phyloP scores from a whole-genome alignment of 2,329 filamentous ascomycete genomes.

The Zasmidium cellare region DNA sequence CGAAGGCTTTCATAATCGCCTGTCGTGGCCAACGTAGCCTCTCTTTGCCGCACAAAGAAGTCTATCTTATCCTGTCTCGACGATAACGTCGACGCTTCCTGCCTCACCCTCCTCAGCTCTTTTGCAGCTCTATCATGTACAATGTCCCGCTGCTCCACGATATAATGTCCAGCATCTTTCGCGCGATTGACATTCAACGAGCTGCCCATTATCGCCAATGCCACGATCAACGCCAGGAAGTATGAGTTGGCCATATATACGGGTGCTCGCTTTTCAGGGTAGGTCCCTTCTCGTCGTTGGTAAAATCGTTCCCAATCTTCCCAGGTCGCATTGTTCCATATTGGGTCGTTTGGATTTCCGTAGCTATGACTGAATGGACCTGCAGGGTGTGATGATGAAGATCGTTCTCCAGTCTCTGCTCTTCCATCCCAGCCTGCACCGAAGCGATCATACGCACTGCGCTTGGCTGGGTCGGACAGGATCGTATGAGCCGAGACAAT shows the following conservation, averaged over 20 bases:
- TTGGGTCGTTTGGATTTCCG: conserved; percentile 46
- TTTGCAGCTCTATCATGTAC: conserved; percentile 67
- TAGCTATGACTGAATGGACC: conserved; percentile 37
- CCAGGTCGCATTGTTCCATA: conserved; percentile 84
- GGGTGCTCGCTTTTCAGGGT: conserved; percentile 49
- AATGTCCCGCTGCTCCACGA: conserved; percentile 67
- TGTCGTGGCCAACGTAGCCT: conserved; percentile 50
- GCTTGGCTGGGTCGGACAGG: conserved; percentile 76
- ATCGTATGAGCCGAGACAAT: conserved; percentile 86
- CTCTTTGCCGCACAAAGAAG: conserved; percentile 73
- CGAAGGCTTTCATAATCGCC: conserved; percentile 43
- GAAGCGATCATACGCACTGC: conserved; percentile 77
- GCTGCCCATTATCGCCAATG: conserved; percentile 68
- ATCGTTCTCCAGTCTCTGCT: conserved; percentile 32
- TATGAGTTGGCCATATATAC: conserved; percentile 74
- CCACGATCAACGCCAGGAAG: conserved; percentile 72
- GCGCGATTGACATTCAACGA: conserved; percentile 72
- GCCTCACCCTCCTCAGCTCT: conserved; percentile 57
- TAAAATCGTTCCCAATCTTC: conserved; percentile 92
- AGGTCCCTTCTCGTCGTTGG: conserved; percentile 43
- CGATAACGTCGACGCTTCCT: conserved; percentile 51
- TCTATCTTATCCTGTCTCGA: conserved; percentile 62
- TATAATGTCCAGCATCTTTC: conserved; percentile 59
- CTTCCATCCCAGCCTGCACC: conserved; percentile 75
- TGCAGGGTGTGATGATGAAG: conserved; percentile 22